Base-by-base conservation (phyloP, 352 stramenopile genomes). In the Albugo laibachii region DNA sequence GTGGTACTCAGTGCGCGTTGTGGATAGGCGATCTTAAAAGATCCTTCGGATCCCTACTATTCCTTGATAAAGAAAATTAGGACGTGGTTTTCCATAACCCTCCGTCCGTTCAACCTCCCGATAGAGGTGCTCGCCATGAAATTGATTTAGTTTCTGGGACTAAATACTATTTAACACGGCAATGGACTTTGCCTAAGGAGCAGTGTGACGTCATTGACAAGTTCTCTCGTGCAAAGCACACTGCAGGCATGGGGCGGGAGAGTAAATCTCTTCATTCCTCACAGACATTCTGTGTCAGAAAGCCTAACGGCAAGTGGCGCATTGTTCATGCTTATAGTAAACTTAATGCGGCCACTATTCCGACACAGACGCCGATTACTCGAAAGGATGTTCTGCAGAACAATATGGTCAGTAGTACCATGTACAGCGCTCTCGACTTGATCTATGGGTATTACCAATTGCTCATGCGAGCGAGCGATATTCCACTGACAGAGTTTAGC, bases 371-470 rank as follows among this genome's bases (percentile, higher is more conserved):
- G 19, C 61, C 50, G 44, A 65, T 66, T 12, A 53, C 56, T 0
- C 18, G 59, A 0, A 61, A 66, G 16, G 53, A 61, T 21, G 40
- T 67, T 2, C 36, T 63, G 5, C 31, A 59, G 2, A 31, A 63
- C 34, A 38, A 10, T 19, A 65, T 68, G 54, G 11, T 24, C 11
- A 49, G 45, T 12, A 65, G 58, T 13, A 60, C 41, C 11, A 58
- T 63, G 5, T 69, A 62, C 44, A 61, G 50, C 14, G 20, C 48
- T 0, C 49, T 69, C 4, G 56, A 73, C 18, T 20, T 67, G 24
- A 48, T 13, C 0, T 53, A 62, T 12, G 62, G 53, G 12, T 69
- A 55, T 47, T 63, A 62, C 36, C 55, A 69, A 31, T 49, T 61
- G 5, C 42, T 63, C 11, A 55, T 55, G 50, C 27, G 36, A 0